These are phyloP conservation scores for Rhodotorula kratochvilovae DNA, from an alignment of 768 basidiomycete species.

Conservation along the genomic window DNA sequence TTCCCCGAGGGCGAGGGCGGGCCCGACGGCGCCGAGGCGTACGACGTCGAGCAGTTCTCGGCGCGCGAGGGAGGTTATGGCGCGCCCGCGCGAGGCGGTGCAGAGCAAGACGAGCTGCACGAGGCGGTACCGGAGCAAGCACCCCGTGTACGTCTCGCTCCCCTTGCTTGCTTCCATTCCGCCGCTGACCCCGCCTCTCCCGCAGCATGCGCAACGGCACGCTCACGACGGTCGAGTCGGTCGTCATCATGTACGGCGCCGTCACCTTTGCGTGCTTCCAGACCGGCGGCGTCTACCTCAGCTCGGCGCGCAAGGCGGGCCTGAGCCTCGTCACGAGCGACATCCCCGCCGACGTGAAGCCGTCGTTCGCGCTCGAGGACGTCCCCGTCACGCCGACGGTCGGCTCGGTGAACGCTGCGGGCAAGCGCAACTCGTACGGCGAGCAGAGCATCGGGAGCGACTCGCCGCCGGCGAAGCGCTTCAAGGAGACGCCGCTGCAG, in stretches of 20 bases:
- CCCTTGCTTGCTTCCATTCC: no score
- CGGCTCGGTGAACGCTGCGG: neutral
- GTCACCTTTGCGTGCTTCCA: slow-evolving; percentile 43
- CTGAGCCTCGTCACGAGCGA: slow-evolving; percentile 3
- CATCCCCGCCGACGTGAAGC: neutral
- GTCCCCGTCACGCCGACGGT: slow-evolving; percentile 16
- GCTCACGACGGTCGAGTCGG: slow-evolving; percentile 41
- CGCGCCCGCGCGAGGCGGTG: slow-evolving; percentile 27
- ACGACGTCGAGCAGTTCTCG: slow-evolving; percentile 35
- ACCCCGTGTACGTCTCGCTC: slow-evolving; percentile 26
- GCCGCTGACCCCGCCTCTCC: neutral
- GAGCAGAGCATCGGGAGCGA: neutral
- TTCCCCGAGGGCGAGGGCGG: slow-evolving; percentile 9
- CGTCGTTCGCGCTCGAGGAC: slow-evolving; percentile 31
- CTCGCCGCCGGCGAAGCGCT: slow-evolving; percentile 2
- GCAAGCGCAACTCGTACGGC: neutral
- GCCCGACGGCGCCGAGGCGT: slow-evolving; percentile 8
- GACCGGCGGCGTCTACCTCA: slow-evolving; percentile 36
- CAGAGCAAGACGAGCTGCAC: slow-evolving; percentile 43
- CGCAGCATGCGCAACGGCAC: slow-evolving; percentile 38
- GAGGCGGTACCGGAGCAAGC: slow-evolving; percentile 40
- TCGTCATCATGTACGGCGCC: slow-evolving; percentile 41
- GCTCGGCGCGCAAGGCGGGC: slow-evolving; percentile 17
- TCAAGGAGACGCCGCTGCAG: neutral
- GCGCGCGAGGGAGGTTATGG: slow-evolving; percentile 37